These are phyloP conservation scores for Suillus discolor DNA, from an alignment of 768 basidiomycete species.

Conservation along the genomic window DNA sequence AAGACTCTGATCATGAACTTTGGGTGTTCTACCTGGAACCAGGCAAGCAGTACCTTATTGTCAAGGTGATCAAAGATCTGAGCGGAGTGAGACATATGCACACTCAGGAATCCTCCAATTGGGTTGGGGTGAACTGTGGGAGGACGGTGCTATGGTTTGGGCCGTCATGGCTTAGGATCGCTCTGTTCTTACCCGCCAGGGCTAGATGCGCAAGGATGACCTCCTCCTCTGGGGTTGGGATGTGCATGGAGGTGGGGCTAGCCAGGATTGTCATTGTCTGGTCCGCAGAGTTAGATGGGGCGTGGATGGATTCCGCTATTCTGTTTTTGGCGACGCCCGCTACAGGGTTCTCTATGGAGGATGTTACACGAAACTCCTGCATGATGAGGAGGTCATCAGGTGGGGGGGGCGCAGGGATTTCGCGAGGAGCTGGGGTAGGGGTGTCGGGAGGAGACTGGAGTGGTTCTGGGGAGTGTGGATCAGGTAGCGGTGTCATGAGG, in stretches of 20 bases:
- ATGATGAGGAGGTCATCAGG: too few relatives aligned
- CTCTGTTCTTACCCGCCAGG: background rate
- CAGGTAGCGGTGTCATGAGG: too few relatives aligned
- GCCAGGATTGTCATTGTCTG: background rate
- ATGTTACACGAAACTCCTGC: too few relatives aligned
- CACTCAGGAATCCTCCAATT: background rate
- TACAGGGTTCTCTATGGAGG: too few relatives aligned
- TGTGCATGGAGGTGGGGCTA: background rate
- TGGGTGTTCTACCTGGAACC: background rate
- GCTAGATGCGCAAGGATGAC: background rate
- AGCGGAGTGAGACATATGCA: background rate
- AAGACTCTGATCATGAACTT: background rate
- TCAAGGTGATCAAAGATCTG: background rate
- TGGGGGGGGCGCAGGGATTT: too few relatives aligned
- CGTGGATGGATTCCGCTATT: background rate
- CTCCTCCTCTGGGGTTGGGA: too few relatives aligned
- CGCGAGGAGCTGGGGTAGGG: too few relatives aligned
- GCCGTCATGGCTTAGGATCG: background rate
- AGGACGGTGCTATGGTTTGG: background rate
- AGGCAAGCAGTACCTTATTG: background rate
- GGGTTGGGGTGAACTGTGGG: background rate
- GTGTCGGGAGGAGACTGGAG: too few relatives aligned
- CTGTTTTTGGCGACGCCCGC: too few relatives aligned
- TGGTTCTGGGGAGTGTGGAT: too few relatives aligned
- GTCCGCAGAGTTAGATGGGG: background rate